These are phyloP conservation scores for Chytriomyces hyalinus DNA, from an alignment of 192 early-diverging fungal species.

Conservation along the genomic window DNA sequence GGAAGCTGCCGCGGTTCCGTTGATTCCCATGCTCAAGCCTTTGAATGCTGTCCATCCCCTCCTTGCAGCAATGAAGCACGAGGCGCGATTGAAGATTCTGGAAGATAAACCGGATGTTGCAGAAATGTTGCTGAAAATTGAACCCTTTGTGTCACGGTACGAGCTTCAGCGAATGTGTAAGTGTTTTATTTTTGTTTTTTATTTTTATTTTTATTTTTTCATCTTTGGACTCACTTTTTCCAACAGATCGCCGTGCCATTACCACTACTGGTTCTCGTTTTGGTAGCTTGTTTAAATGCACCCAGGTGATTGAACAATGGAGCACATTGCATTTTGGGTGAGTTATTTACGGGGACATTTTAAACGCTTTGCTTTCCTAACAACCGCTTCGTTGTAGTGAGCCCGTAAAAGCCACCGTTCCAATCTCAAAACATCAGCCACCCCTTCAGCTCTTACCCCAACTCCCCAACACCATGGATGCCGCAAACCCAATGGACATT, in stretches of 20 bases:
- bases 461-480: not conserved
- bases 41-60: slow-evolving; percentile 32
- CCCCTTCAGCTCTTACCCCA: not conserved
- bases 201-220: not conserved
- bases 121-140: slow-evolving; percentile 18
- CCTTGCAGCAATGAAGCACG: slow-evolving; percentile 32
- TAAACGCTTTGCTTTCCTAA: not conserved
- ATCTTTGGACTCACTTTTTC: not conserved
- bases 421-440: slow-evolving; percentile 3
- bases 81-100: slow-evolving; percentile 11
- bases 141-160: slow-evolving; percentile 28
- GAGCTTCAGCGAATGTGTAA: slow-evolving; percentile 38
- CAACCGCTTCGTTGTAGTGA: not conserved
- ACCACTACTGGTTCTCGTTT: not conserved
- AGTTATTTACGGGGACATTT: slow-evolving; percentile 6
- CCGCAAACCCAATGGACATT: not conserved
- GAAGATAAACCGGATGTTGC: slow-evolving; percentile 13
- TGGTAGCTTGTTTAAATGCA: slow-evolving; percentile 21
- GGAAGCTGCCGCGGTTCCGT: too few relatives aligned
- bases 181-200: not conserved
- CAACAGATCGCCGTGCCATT: slow-evolving; percentile 20
- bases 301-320: slow-evolving; percentile 21
- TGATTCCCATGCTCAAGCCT: slow-evolving; percentile 10
- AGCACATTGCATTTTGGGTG: slow-evolving; percentile 24
- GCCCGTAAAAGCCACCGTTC: slow-evolving; percentile 9